phyloP scores from a whole-genome alignment of 768 basidiomycete species.

The Cubamyces lactineus region DNA sequence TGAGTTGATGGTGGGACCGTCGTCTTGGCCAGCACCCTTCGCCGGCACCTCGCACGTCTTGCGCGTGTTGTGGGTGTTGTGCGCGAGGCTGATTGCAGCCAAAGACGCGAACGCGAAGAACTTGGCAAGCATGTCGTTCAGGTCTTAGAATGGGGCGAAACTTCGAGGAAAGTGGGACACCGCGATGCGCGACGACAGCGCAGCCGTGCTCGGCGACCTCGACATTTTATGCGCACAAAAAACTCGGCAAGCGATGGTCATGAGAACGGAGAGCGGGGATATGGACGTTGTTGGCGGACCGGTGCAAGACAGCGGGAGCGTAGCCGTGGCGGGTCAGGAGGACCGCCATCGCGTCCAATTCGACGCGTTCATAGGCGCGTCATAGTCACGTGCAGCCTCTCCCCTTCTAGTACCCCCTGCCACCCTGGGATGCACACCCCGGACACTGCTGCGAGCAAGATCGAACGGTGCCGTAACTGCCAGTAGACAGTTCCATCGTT shows the following conservation, averaged over 20 bases:
- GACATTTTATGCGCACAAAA: neutral
- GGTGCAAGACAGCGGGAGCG: neutral
- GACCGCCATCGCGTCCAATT: neutral
- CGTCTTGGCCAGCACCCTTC: conserved; percentile 40
- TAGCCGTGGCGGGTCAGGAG: conserved; percentile 13
- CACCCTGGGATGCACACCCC: neutral
- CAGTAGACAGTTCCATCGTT: neutral
- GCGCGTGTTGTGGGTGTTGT: neutral
- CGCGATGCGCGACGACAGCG: no score
- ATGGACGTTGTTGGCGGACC: conserved; percentile 5
- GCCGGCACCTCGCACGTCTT: conserved; percentile 35
- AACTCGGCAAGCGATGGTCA: neutral
- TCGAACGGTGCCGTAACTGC: neutral
- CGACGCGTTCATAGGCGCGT: conserved; percentile 2
- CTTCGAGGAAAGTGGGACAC: no score
- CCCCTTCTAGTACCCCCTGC: neutral
- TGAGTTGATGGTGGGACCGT: conserved; percentile 40
- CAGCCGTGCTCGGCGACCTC: neutral
- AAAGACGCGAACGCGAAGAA: conserved; percentile 6
- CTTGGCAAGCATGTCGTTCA: conserved; percentile 2
- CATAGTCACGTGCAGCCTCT: conserved; percentile 9
- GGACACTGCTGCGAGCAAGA: conserved; percentile 1
- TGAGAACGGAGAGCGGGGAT: conserved; percentile 5
- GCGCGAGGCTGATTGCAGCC: conserved; percentile 14
- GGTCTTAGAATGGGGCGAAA: neutral